Evolutionary conservation across 2,329 filamentous ascomycete genomes (phyloP), one percentile per base, ranked within the genome.

Genomic region (Davidsoniella neocaledoniae): DNA sequence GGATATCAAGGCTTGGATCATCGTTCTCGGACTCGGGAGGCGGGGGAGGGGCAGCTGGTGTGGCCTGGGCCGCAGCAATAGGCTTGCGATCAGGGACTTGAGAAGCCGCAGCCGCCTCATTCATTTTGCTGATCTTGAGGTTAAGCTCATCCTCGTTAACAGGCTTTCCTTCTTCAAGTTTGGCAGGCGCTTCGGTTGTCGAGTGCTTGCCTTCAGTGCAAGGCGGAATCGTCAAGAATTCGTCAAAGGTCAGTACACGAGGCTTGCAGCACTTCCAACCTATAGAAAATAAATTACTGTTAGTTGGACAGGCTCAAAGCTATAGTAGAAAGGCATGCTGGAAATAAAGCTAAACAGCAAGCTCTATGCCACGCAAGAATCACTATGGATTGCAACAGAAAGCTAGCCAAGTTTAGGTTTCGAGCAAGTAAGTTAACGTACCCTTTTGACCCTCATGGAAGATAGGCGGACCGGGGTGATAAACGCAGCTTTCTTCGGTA

Each of bases 201-300:
- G 85, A 91, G 70, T 98, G 91, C 59, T 81, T 88, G 60, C 91
- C 91, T 10, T 81, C 84, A 23, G 91, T 94, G 73, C 91, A 98
- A 37, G 91, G 90, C 46, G 84, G 72, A 58, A 98, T 96, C 54
- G 72, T 66, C 65, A 98, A 85, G 72, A 98, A 98, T 68, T 98
- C 91, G 67, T 98, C 91, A 63, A 98, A 98, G 53, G 87, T 95
- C 59, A 98, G 73, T 59, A 96, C 87, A 60, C 91, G 83, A 51
- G 88, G 83, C 68, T 95, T 96, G 76, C 91, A 98, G 72, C 91
- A 98, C 70, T 94, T 93, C 90, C 91, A 96, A 62, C 91, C 90
- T 95, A 60, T 42, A 10, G 14, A 14, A 23, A 9, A 29, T 14
- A 38, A 16, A 45, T 37, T 14, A 23, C 16, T n/a, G 21, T 50